A percentile compares a stretch with the other conserved stretches of the same genome.
Conservation (phyloP, 345 rosid species). For the Corchorus olitorius region DNA sequence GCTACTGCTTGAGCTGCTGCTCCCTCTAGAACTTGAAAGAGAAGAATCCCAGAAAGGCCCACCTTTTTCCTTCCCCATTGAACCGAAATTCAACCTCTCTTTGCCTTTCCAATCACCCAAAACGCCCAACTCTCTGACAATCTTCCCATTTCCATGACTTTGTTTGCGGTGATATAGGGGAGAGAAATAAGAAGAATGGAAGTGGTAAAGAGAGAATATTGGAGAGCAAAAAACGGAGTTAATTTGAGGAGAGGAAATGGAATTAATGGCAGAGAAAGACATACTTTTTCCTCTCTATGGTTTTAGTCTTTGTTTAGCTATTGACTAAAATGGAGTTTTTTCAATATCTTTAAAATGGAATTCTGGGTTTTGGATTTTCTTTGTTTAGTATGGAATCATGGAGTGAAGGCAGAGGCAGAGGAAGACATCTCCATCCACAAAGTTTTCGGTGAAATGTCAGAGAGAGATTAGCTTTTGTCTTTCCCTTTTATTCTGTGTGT, state of each 20-base stretch:
- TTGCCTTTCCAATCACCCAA: constrained; percentile 25
- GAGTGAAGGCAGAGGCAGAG: constrained; percentile 20
- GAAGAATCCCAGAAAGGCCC: constrained; percentile 36
- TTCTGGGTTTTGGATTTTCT: background rate
- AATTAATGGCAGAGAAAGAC: constrained; percentile 40
- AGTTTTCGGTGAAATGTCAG: background rate
- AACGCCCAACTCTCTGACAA: constrained; percentile 14
- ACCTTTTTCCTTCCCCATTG: constrained; percentile 39
- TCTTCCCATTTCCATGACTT: constrained; percentile 17
- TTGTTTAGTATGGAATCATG: constrained; percentile 25
- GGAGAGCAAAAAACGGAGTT: constrained; percentile 39
- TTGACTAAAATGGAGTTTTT: constrained; percentile 7
- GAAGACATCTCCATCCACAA: constrained; percentile 42
- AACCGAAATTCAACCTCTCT: constrained; percentile 22
- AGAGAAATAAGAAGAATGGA: constrained; percentile 16
- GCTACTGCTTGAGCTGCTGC: constrained; percentile 5
- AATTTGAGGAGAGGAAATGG: constrained; percentile 34
- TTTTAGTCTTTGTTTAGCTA: background rate
- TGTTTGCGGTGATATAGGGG: constrained; percentile 33
- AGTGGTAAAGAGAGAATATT: constrained; percentile 39
- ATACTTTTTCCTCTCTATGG: background rate
- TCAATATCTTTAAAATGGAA: background rate
- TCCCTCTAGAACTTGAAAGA: constrained; percentile 27
- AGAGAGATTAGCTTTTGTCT: background rate
- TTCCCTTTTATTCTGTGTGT: background rate